Conservation (phyloP, 768 basidiomycete genomes). For the Polyporus arcularius region DNA sequence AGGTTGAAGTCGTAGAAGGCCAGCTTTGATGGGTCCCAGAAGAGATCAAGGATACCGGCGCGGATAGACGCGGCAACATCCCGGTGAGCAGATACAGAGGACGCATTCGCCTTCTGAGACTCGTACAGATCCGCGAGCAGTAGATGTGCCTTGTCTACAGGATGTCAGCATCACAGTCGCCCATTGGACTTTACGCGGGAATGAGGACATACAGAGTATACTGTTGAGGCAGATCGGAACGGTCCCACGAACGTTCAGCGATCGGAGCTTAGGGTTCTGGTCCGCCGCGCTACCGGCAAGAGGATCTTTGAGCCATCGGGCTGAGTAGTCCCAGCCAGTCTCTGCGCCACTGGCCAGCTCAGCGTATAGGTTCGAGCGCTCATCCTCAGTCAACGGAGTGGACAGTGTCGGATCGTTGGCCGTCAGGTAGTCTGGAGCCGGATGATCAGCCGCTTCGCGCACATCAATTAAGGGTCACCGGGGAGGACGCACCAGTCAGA, state of each 20-base stretch:
- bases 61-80: conserved; percentile 58
- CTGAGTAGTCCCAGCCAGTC: conserved; percentile 55
- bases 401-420: conserved; percentile 63
- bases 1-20: conserved; percentile 92
- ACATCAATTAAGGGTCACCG: background rate
- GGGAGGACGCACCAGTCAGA: conserved; percentile 47
- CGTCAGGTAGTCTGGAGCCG: conserved; percentile 66
- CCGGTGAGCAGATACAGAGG: conserved; percentile 50
- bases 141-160: conserved; percentile 60
- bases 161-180: background rate
- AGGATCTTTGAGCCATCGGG: conserved; percentile 45
- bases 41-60: conserved; percentile 77
- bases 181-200: conserved; percentile 12
- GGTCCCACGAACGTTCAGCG: conserved; percentile 67
- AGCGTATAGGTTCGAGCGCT: conserved; percentile 70
- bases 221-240: conserved; percentile 83
- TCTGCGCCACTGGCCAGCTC: conserved; percentile 91
- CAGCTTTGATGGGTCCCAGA: conserved; percentile 82
- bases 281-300: conserved; percentile 40
- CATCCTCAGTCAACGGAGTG: conserved; percentile 58
- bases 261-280: conserved; percentile 59
- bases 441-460: background rate
- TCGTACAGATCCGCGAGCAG: conserved; percentile 64
- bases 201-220: conserved; percentile 65
- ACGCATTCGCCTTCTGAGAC: conserved; percentile 35